Evolutionary conservation across 1,284 basidiomycete genomes (phyloP), one percentile per base, ranked within the genome.

Genomic region (Coniferiporia weirii): DNA sequence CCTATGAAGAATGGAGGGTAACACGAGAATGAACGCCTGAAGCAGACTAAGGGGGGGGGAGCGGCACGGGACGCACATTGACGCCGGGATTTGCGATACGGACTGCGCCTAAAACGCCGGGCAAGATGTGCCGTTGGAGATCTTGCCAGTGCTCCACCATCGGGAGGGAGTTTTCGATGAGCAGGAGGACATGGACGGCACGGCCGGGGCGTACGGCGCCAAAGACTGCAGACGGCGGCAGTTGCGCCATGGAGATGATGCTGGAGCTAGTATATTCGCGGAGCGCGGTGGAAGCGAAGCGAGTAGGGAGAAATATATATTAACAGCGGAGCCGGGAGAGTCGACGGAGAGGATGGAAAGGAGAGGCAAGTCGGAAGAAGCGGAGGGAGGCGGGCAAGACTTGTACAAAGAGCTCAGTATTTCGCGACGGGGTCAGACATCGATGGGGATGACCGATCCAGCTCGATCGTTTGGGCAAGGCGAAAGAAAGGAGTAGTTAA

Each of bases 121-220:
- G 61, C 10, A 62, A 48, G 40, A 62, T 54, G 44, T 62, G 61
- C 13, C 55, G 57, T 40, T 59, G 61, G 19, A 62, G 61, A 40
- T 59, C 57, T 50, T 51, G 44, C 57, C 57, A 56, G 44, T 62
- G 61, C 13, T 62, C 53, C 47, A 55, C 20, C 61, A 62, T 62
- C 5, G 61, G 57, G 36, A 59, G 45, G 3, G 61, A 62, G 47
- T 62, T 62, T 56, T 62, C 61, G 49, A 62, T 59, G 44, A 62
- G 61, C 15, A 62, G 47, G 48, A 62, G 61, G 47, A 62, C 61
- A 53, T 62, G 61, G 15, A 62, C 61, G 22, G 61, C 57, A n/a
- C 59, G 53, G 17, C 57, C 56, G 5, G 57, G 61, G 4, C 47
- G 57, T 3, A 52, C 38, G 57, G 54, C 50, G 2, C 57, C 61